Conservation (phyloP, 2,329 filamentous ascomycete genomes). For the Fonsecaea pugnacius region DNA sequence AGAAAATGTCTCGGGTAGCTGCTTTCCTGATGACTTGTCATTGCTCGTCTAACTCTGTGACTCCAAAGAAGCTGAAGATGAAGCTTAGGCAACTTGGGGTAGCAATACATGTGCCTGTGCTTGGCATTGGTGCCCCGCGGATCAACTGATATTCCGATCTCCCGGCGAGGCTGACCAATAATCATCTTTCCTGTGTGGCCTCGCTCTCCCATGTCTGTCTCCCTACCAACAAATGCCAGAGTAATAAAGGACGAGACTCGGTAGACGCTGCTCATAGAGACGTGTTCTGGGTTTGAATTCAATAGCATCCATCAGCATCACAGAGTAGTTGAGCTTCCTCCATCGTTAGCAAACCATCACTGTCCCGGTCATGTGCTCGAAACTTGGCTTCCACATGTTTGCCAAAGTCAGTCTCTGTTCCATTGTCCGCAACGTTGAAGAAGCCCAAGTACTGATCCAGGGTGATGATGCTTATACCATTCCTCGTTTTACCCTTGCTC, state of each 20-base stretch:
- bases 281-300: neutral
- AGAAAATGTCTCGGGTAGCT: too few species aligned
- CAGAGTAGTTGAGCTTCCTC: conserved; percentile 15
- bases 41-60: neutral
- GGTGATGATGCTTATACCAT: conserved; percentile 6
- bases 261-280: neutral
- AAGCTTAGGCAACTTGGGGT: conserved; percentile 6
- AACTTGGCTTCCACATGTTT: conserved; percentile 14
- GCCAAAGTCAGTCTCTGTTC: neutral
- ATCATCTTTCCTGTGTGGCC: neutral
- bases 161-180: neutral
- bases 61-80: neutral
- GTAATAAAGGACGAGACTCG: neutral
- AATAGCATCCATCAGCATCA: conserved; percentile 7
- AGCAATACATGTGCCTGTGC: neutral
- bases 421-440: conserved; percentile 9
- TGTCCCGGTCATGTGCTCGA: conserved; percentile 12
- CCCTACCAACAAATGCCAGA: neutral
- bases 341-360: conserved; percentile 5
- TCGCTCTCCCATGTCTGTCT: neutral
- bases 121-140: neutral
- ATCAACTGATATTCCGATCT: neutral
- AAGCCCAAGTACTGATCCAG: conserved; percentile 13
- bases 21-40: neutral
- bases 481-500: conserved; percentile 3